Evolutionary conservation across 306 rosid species (phyloP).

Genomic region (Rosa rugosa): DNA sequence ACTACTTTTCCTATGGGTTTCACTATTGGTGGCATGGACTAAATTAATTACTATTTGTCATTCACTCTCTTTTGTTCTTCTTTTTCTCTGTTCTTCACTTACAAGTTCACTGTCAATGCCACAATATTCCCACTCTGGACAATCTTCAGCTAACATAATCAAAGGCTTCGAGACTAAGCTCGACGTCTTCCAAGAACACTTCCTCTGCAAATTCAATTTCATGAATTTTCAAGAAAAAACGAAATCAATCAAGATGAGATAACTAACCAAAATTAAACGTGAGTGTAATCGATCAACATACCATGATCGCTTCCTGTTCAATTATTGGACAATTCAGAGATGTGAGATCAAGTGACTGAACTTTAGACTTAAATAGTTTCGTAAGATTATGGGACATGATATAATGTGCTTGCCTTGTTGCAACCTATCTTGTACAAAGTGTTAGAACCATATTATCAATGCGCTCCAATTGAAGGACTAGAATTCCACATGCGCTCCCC

Average conservation of each 20-base stretch:
- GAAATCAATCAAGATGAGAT: neutral
- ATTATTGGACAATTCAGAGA: slow-evolving; percentile 23
- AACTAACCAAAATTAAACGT: too few relatives aligned
- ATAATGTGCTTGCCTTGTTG: slow-evolving; percentile 51
- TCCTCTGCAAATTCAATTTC: slow-evolving; percentile 44
- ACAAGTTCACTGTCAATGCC: too few relatives aligned
- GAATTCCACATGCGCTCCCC: too few relatives aligned
- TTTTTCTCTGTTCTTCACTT: too few relatives aligned
- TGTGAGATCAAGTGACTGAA: slow-evolving; percentile 9
- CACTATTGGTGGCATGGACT: too few relatives aligned
- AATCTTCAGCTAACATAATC: slow-evolving; percentile 43
- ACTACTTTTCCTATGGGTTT: too few relatives aligned
- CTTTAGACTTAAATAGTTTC: slow-evolving; percentile 16
- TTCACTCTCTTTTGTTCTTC: too few relatives aligned
- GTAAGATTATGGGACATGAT: neutral
- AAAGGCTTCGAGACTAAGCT: slow-evolving; percentile 89
- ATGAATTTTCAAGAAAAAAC: neutral
- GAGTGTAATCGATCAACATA: too few relatives aligned
- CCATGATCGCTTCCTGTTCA: slow-evolving; percentile 79
- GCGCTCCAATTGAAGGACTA: slow-evolving; percentile 57
- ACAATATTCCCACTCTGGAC: too few relatives aligned
- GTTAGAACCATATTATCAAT: slow-evolving; percentile 61
- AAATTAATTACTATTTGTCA: too few relatives aligned
- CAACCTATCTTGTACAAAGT: slow-evolving; percentile 71
- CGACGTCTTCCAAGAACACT: slow-evolving; percentile 90